A percentile compares a stretch with the other conserved stretches of the same genome.
Conservation (phyloP, 2,329 filamentous ascomycete species). For the Diaporthe sp. region DNA sequence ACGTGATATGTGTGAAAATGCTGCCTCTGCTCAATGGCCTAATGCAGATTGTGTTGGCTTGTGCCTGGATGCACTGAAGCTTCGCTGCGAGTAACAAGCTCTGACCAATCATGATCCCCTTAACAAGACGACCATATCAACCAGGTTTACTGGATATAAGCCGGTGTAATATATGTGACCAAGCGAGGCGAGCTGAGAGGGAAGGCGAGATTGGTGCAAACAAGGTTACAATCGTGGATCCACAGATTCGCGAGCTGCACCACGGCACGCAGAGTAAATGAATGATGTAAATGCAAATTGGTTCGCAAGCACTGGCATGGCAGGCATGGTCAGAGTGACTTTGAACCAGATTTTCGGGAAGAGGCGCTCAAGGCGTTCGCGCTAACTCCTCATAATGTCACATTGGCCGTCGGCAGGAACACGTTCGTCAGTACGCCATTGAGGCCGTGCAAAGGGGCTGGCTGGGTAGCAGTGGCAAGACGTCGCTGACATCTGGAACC, state of each 20-base stretch:
- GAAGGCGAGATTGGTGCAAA: background rate
- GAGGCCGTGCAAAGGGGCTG: background rate
- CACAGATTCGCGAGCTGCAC: background rate
- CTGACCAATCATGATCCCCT: background rate
- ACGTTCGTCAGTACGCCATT: background rate
- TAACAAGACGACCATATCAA: background rate
- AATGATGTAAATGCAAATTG: background rate
- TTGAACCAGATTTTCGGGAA: constrained; percentile 15
- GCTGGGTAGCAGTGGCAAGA: constrained; percentile 3
- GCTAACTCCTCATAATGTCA: constrained; percentile 4
- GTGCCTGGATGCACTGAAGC: background rate
- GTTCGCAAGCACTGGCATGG: no score
- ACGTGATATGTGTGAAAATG: background rate
- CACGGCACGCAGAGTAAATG: background rate
- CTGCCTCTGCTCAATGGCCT: background rate
- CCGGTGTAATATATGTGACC: background rate
- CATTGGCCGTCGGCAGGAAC: background rate
- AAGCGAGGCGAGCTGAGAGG: background rate
- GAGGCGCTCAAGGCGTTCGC: constrained; percentile 5
- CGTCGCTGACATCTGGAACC: background rate
- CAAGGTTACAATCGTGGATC: background rate
- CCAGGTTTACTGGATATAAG: background rate
- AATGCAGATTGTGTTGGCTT: background rate
- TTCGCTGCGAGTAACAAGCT: background rate
- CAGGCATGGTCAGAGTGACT: background rate